phyloP scores from a whole-genome alignment of 805 yeast genomes.

The Cyberlindnera suaveolens region DNA sequence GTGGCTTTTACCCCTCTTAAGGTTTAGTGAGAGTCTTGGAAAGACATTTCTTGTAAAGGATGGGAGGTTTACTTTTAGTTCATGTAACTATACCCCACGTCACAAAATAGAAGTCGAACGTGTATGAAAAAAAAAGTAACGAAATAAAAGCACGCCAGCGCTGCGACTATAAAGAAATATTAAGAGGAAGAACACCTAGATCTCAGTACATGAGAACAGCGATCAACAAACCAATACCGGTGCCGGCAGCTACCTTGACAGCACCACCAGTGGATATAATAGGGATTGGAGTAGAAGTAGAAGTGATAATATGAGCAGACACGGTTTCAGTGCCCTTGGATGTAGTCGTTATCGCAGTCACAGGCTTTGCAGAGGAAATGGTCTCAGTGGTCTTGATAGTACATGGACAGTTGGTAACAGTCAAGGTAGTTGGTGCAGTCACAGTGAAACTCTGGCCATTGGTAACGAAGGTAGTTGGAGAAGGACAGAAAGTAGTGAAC shows the following conservation, averaged over 20 bases:
- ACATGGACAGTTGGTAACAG: conserved; percentile 86
- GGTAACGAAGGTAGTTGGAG: conserved; percentile 57
- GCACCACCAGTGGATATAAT: not conserved
- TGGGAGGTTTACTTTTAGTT: too few relatives aligned
- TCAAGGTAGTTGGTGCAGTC: conserved; percentile 73
- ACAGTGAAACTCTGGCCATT: conserved; percentile 69
- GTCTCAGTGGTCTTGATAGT: conserved; percentile 36
- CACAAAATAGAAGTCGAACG: not conserved
- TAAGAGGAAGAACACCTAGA: too few relatives aligned
- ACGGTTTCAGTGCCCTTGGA: not conserved
- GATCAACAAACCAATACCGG: conserved; percentile 1
- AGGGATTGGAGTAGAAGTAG: not conserved
- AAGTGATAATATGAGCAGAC: not conserved
- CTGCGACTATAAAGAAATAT: too few relatives aligned
- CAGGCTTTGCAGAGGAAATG: not conserved
- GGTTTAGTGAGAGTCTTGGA: too few relatives aligned
- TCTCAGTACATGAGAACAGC: not conserved
- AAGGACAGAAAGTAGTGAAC: conserved; percentile 81
- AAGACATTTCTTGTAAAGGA: too few relatives aligned
- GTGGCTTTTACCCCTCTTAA: too few relatives aligned
- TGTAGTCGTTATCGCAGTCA: not conserved
- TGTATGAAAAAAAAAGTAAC: too few relatives aligned
- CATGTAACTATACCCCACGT: not conserved
- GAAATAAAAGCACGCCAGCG: too few relatives aligned
- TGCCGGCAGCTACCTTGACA: not conserved